These are phyloP conservation scores for Suillus americanus DNA, from an alignment of 768 basidiomycete species.

Conservation along the genomic window DNA sequence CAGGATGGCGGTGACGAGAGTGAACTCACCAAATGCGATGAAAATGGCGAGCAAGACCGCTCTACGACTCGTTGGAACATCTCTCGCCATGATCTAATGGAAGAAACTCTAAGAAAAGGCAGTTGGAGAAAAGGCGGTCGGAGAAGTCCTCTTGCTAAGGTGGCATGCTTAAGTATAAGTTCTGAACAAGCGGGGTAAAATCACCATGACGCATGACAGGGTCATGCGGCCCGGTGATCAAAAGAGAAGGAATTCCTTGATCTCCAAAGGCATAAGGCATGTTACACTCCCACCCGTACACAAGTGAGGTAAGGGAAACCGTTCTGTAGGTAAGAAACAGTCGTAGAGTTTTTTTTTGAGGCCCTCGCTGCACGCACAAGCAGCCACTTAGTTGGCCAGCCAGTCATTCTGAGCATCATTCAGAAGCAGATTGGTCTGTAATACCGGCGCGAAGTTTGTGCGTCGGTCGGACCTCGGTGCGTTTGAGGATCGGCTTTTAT, in stretches of 20 bases:
- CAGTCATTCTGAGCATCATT: not conserved
- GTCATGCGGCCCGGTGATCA: constrained; percentile 10
- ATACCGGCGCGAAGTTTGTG: not conserved
- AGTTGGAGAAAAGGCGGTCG: constrained; percentile 1
- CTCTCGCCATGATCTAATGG: constrained; percentile 29
- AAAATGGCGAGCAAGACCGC: constrained; percentile 67
- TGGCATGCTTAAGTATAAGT: constrained; percentile 12
- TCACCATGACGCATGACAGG: constrained; percentile 16
- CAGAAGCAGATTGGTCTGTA: not conserved
- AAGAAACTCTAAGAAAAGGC: constrained; percentile 1
- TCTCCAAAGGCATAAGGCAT: not conserved
- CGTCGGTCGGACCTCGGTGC: not conserved
- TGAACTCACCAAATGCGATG: constrained; percentile 65
- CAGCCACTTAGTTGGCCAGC: too few relatives aligned
- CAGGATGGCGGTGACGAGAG: not conserved
- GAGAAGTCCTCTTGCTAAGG: not conserved
- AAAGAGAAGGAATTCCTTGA: constrained; percentile 4
- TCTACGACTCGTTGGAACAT: constrained; percentile 60
- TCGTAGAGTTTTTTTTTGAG: not conserved
- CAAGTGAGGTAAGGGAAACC: not conserved
- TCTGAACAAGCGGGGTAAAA: not conserved
- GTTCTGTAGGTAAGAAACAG: not conserved
- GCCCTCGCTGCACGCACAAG: not conserved
- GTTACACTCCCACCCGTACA: too few relatives aligned
- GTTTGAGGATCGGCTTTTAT: not conserved